Percentiles rank a stretch among this genome's conserved stretches.
Evolutionary conservation across 2,329 filamentous ascomycete genomes (phyloP).

Genomic region (Fusarium sp.): DNA sequence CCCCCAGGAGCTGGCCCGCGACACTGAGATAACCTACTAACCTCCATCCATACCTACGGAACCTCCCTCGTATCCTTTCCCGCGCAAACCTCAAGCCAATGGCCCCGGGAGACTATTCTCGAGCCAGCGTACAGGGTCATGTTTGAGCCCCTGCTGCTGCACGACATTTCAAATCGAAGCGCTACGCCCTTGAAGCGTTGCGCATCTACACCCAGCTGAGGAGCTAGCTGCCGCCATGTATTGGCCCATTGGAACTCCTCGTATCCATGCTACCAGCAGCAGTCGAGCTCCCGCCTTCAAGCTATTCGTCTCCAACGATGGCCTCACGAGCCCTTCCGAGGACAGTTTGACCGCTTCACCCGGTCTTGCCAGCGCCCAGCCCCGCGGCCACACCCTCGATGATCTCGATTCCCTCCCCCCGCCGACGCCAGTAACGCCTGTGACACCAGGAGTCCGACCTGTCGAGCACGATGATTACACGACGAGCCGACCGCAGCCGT

Average conservation of each 20-base stretch:
- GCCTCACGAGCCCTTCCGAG: constrained; percentile 57
- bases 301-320: constrained; percentile 70
- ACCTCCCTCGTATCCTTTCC: constrained; percentile 23
- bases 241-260: constrained; percentile 88
- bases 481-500: constrained; percentile 36
- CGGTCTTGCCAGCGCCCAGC: constrained; percentile 33
- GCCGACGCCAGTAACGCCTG: constrained; percentile 65
- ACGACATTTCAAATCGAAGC: constrained; percentile 21
- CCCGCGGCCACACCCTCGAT: constrained; percentile 48
- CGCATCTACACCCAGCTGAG: constrained; percentile 40
- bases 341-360: constrained; percentile 39
- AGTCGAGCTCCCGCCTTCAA: constrained; percentile 65
- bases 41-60: constrained; percentile 13
- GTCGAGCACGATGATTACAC: constrained; percentile 65
- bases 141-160: constrained; percentile 39
- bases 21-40: constrained; percentile 21
- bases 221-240: constrained; percentile 73
- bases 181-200: constrained; percentile 31
- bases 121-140: constrained; percentile 42
- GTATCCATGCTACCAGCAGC: constrained; percentile 83
- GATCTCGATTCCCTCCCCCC: constrained; percentile 50
- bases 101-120: constrained; percentile 27
- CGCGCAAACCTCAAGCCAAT: constrained; percentile 37
- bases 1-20: constrained; percentile 31
- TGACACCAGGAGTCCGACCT: constrained; percentile 68